Evolutionary conservation across 495 filamentous ascomycete species (phyloP).

Genomic region (Copromyces sp.): DNA sequence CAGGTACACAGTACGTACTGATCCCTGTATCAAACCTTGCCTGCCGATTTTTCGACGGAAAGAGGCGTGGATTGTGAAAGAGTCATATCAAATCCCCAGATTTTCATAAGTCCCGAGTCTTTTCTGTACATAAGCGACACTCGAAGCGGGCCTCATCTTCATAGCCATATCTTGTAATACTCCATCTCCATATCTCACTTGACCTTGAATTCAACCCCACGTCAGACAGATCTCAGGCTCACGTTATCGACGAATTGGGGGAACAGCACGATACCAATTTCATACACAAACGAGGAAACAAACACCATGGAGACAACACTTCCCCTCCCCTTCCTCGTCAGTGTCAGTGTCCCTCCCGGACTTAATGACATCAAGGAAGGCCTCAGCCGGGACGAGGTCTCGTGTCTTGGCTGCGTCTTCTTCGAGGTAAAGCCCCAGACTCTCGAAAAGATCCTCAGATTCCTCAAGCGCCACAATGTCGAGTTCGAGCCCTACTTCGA

Average conservation of each 20-base stretch:
- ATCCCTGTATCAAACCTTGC: not conserved
- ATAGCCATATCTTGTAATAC: not conserved
- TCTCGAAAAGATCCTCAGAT: slow-evolving; percentile 49
- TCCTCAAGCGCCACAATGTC: slow-evolving; percentile 58
- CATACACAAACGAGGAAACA: not conserved
- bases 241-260: not conserved
- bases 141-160: not conserved
- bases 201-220: not conserved
- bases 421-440: slow-evolving; percentile 49
- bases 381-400: slow-evolving; percentile 57
- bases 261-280: not conserved
- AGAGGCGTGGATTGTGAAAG: not conserved
- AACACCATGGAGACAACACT: slow-evolving; percentile 43
- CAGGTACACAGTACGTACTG: not conserved
- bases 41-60: not conserved
- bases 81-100: not conserved
- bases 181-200: not conserved
- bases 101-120: not conserved
- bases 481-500: slow-evolving; percentile 65
- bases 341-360: slow-evolving; percentile 45
- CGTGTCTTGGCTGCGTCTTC: slow-evolving; percentile 68
- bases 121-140: not conserved
- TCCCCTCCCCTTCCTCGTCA: slow-evolving; percentile 47
- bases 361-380: slow-evolving; percentile 39
- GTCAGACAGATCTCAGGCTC: not conserved